Evolutionary conservation across 768 basidiomycete species (phyloP), one percentile per base, ranked within the genome.

Genomic region (Leccinellum rugosiceps): DNA sequence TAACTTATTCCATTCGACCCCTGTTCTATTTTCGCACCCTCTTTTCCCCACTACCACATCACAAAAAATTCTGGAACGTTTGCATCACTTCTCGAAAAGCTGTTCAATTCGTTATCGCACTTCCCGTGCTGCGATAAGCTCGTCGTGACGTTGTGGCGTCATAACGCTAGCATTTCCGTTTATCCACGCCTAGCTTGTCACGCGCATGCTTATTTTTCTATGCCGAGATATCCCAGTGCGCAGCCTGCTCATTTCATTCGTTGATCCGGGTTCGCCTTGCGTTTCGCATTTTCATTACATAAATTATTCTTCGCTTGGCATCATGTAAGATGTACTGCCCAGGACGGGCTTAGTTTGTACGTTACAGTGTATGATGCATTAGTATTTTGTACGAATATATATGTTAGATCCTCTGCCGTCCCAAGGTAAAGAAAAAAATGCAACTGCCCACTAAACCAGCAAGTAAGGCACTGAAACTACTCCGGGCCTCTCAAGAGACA

Each of bases 1-100:
- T 92, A 74, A 80, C 38, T 55, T 52, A 56, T 53, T 34, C 13
- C 52, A 41, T 52, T 56, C 50, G 53, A 10, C 28, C 46, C 10
- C 28, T 43, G 23, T 51, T 57, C 35, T 50, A 23, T 28, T 43
- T 35, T 11, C 21, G 44, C 50, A 23, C 35, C 52, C 6, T 52
- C 46, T 17, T 9, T 45, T 53, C 35, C 57, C 45, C 46, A 54
- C 46, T 30, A 53, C 50, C 34, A 38, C 48, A 7, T 61, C 47
- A 50, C 63, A 58, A 45, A 30, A 7, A 41, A 47, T 50, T 50
- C 41, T 55, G 56, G 56, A 49, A 56, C 13, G 31, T 44, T 45
- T 31, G 32, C 32, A 48, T 44, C 31, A 17, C 28, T 38, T 38
- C 35, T 17, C 17, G 35, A 44, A 50, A 53, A 25, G 57, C 48